These are phyloP conservation scores for Phytopythium montanum DNA, from an alignment of 352 stramenopile genomes.

Conservation along the genomic window DNA sequence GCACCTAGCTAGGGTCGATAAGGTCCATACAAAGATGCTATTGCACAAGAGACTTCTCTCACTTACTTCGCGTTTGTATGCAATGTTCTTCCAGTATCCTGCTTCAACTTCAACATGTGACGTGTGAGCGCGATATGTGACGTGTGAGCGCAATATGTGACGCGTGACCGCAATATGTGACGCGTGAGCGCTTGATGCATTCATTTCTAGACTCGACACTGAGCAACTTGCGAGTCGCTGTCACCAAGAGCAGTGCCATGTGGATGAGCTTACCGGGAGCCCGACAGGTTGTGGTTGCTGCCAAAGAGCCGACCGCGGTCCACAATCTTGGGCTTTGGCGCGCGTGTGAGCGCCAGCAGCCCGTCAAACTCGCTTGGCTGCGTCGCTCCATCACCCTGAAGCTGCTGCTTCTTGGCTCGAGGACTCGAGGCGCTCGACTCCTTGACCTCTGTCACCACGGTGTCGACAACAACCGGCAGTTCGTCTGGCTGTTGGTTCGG, in stretches of 20 bases:
- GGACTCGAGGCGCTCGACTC: constrained; percentile 5
- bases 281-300: constrained; percentile 13
- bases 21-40: neutral
- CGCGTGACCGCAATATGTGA: too few relatives aligned
- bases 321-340: constrained; percentile 36
- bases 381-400: constrained; percentile 3
- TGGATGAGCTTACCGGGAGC: constrained; percentile 10
- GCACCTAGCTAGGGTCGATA: neutral
- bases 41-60: too few relatives aligned
- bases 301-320: constrained; percentile 44
- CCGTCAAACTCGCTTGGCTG: constrained; percentile 7
- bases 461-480: constrained; percentile 1
- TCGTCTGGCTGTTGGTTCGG: constrained; percentile 12
- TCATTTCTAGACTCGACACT: too few relatives aligned
- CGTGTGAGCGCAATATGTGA: too few relatives aligned
- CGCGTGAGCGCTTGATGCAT: too few relatives aligned
- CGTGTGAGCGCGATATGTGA: too few relatives aligned
- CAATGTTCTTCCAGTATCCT: too few relatives aligned
- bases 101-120: too few relatives aligned
- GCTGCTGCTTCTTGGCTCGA: neutral
- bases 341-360: constrained; percentile 1
- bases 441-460: constrained; percentile 4
- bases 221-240: too few relatives aligned
- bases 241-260: neutral
- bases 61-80: too few relatives aligned